Evolutionary conservation across 2,329 filamentous ascomycete genomes (phyloP), one percentile per base, ranked within the genome.

Genomic region (Penicillium sclerotiorum): DNA sequence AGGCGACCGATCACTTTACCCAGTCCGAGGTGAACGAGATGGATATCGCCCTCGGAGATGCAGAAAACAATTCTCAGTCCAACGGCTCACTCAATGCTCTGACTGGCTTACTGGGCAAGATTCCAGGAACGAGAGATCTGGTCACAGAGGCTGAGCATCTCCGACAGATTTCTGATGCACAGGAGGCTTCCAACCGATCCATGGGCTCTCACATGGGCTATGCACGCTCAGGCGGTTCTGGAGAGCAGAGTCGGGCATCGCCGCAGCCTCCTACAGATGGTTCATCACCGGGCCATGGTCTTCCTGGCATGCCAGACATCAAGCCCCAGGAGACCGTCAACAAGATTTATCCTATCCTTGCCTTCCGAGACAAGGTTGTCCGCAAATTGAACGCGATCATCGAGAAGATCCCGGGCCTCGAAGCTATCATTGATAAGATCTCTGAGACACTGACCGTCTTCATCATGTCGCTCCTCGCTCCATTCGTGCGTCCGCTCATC

Each of bases 351-450:
- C 94, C 94, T 1, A 96, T 99, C 52, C 81, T 99, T 0, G 82
- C 89, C 52, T 99, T 97, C 78, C 84, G 93, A 52, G 94, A 99
- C 76, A 94, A 88, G 64, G 91, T 99, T 47, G 92, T 96, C 43
- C 90, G 90, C 60, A 83, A 86, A 33, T 91, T 99, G 70, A 90
- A 85, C 64, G 82, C 84, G 32, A 71, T 91, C 45, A 90, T 97
- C 58, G 85, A 91, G 62, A 96, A 95, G 76, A 88, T 99, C 32
- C 94, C 94, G 0, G 93, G 93, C 0, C 79, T 99, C 4, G 90
- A 96, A 72, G 76, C 86, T 53, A 77, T 96, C n/a, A 84, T 97
- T 18, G 93, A 97, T 57, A 93, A 90, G 62, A 95, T 99, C 62
- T 90, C 88, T 48, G 94, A 99, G 74, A 93, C 89, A 1, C 78